These are phyloP conservation scores for Cyberlindnera bimundalis DNA, from an alignment of 805 yeast species.

Conservation along the genomic window DNA sequence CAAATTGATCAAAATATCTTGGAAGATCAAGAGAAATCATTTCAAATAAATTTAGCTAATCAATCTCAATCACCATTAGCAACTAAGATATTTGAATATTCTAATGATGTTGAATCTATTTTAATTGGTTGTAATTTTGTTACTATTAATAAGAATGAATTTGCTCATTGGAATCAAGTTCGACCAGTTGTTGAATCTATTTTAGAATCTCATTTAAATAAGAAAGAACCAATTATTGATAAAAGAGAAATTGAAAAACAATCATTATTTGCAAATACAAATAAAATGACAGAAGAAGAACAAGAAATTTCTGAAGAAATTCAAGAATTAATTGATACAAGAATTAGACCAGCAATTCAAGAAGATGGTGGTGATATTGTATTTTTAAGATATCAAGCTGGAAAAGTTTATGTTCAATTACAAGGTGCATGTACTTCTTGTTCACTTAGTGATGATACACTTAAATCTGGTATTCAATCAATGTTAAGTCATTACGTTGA, in stretches of 20 bases:
- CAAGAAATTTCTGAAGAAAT: constrained; percentile 84
- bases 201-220: constrained; percentile 34
- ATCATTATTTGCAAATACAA: constrained; percentile 4
- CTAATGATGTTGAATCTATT: constrained; percentile 62
- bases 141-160: constrained; percentile 67
- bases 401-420: constrained; percentile 81
- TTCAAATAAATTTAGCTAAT: constrained; percentile 22
- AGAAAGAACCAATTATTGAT: constrained; percentile 32
- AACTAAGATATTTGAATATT: constrained; percentile 45
- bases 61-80: constrained; percentile 58
- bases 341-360: constrained; percentile 96
- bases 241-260: constrained; percentile 11
- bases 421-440: constrained; percentile 97
- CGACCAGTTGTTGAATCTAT: constrained; percentile 57
- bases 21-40: constrained; percentile 17
- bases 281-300: constrained; percentile 51
- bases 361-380: constrained; percentile 99
- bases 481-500: constrained; percentile 97
- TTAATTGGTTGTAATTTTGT: constrained; percentile 74
- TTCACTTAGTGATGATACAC: constrained; percentile 84
- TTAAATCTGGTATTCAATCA: constrained; percentile 94
- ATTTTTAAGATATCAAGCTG: constrained; percentile 79
- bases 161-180: constrained; percentile 67
- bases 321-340: constrained; percentile 86
- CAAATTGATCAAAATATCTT: constrained; percentile 38